phyloP scores from a whole-genome alignment of 495 filamentous ascomycete genomes.

The Pseudomonodictys pantanalensis region DNA sequence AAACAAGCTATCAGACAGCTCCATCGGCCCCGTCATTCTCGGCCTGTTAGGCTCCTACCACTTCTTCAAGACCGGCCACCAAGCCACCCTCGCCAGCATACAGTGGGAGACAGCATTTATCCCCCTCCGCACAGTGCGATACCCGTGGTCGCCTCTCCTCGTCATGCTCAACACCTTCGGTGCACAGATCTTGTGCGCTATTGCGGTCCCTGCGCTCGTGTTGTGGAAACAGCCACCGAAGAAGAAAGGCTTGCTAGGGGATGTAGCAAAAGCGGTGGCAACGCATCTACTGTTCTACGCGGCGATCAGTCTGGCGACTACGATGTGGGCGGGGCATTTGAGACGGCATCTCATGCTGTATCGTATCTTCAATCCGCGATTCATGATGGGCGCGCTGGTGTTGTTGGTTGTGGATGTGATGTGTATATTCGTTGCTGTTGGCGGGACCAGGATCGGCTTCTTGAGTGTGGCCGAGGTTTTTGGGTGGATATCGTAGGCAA shows the following conservation, averaged over 20 bases:
- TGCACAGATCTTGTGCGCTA: conserved; percentile 76
- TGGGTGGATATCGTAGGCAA: conserved; percentile 48
- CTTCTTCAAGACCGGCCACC: conserved; percentile 98
- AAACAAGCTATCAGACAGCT: conserved; percentile 62
- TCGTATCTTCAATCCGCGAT: conserved; percentile 88
- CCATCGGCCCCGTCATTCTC: conserved; percentile 80
- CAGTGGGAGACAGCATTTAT: conserved; percentile 99
- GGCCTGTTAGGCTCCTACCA: conserved; percentile 84
- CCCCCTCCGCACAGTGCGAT: conserved; percentile 73
- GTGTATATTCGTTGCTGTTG: conserved; percentile 61
- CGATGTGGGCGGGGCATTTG: conserved; percentile 81
- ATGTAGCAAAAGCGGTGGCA: conserved; percentile 64
- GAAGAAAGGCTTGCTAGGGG: conserved; percentile 60
- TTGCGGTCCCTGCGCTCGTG: conserved; percentile 73
- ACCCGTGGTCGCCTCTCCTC: conserved; percentile 83
- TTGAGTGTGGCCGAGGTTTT: conserved; percentile 83
- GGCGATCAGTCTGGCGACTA: conserved; percentile 75
- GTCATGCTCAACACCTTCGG: conserved; percentile 85
- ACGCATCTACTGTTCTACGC: conserved; percentile 79
- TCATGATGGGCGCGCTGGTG: conserved; percentile 75
- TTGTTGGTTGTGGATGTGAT: conserved; percentile 76
- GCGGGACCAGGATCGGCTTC: conserved; percentile 68
- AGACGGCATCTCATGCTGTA: conserved; percentile 94
- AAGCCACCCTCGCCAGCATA: conserved; percentile 80
- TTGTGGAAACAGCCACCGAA: conserved; percentile 75